Evolutionary conservation across 768 basidiomycete genomes (phyloP).

Genomic region (Pisolithus sp.): DNA sequence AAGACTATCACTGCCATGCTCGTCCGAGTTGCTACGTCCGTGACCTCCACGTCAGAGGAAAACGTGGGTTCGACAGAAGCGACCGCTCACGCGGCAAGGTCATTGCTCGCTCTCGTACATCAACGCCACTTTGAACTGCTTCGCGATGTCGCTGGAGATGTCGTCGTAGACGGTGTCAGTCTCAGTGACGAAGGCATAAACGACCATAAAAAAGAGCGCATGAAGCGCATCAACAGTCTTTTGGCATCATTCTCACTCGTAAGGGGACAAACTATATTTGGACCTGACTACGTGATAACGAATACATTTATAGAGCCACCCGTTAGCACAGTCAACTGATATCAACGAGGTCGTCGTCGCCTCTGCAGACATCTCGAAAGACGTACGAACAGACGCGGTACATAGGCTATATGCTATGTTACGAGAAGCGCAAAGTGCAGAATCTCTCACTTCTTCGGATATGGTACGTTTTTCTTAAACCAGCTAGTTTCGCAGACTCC

Average conservation of each 20-base stretch:
- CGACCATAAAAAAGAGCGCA: constrained; percentile 26
- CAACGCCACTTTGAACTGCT: constrained; percentile 58
- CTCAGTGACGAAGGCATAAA: constrained; percentile 14
- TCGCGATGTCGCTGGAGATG: constrained; percentile 19
- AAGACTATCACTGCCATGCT: constrained; percentile 18
- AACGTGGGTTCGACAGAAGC: constrained; percentile 4
- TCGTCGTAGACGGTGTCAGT: constrained; percentile 27
- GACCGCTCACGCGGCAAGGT: constrained; percentile 12
- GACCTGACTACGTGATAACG: not conserved
- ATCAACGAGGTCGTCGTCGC: constrained; percentile 45
- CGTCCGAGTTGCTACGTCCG: constrained; percentile 13
- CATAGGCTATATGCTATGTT: constrained; percentile 44
- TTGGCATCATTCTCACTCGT: constrained; percentile 56
- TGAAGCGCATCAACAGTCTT: constrained; percentile 46
- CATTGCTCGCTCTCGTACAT: constrained; percentile 50
- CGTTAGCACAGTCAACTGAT: constrained; percentile 18
- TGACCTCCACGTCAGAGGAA: not conserved
- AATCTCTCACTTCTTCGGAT: constrained; percentile 31
- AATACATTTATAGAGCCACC: constrained; percentile 14
- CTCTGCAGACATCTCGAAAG: constrained; percentile 55
- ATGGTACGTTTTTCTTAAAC: constrained; percentile 12
- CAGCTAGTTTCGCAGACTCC: not conserved
- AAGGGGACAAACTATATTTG: constrained; percentile 7
- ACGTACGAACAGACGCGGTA: constrained; percentile 54
- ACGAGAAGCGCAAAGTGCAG: constrained; percentile 5